Percentiles rank a stretch among this genome's conserved stretches.
These are phyloP conservation scores for Chaetoceros tenuissimus DNA, from an alignment of 108 stramenopile genomes.

Conservation along the genomic window DNA sequence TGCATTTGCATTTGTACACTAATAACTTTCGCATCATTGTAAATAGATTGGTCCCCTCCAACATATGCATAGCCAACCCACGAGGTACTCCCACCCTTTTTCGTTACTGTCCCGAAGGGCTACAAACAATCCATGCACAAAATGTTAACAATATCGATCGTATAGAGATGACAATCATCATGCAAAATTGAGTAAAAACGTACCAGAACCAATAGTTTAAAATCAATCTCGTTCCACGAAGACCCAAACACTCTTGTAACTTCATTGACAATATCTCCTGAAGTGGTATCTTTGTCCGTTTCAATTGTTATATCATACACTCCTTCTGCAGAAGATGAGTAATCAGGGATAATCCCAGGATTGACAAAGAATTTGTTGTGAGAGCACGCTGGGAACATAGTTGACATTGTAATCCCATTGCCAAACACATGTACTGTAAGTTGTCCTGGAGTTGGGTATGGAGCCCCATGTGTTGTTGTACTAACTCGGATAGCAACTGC, in stretches of 20 bases:
- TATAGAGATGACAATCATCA: neutral
- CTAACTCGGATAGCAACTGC: neutral
- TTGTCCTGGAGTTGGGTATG: neutral
- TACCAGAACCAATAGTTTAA: neutral
- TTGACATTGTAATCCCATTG: neutral
- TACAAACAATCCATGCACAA: neutral
- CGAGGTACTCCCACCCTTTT: neutral
- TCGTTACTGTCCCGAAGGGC: neutral
- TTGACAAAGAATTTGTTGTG: neutral
- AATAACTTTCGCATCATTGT: neutral
- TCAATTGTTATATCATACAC: neutral
- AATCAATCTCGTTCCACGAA: neutral
- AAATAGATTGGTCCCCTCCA: neutral
- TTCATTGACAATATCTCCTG: neutral
- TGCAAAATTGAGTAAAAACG: neutral
- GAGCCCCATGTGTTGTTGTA: neutral
- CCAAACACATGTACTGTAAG: neutral
- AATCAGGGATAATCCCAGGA: neutral
- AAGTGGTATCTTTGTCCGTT: neutral
- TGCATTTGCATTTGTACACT: neutral
- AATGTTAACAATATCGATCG: neutral
- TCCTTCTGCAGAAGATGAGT: neutral
- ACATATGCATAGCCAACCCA: neutral
- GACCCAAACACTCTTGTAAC: neutral
- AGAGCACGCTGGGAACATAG: neutral